Evolutionary conservation across 1,284 basidiomycete genomes (phyloP).

Genomic region (Ustilago cynodontis): DNA sequence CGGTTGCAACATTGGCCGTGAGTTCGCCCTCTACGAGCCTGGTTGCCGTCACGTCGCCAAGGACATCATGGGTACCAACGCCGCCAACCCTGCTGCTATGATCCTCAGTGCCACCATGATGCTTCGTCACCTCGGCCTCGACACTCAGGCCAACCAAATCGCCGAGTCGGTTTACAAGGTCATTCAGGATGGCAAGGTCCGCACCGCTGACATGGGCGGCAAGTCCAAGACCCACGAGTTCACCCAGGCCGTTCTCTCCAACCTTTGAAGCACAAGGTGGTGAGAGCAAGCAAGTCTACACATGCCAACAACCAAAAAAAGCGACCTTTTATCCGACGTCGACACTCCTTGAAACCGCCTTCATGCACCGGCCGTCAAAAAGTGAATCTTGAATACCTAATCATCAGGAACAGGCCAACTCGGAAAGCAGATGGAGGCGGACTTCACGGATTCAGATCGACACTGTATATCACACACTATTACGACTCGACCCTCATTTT

Average conservation of each 20-base stretch:
- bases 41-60: slow-evolving; percentile 98
- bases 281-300: slow-evolving; percentile 1
- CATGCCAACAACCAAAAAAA: neutral
- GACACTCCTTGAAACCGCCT: slow-evolving; percentile 1
- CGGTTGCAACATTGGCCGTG: slow-evolving; percentile 96
- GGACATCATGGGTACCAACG: slow-evolving; percentile 97
- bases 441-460: slow-evolving; percentile 14
- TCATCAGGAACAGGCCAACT: neutral
- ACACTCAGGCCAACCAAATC: slow-evolving; percentile 93
- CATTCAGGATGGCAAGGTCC: slow-evolving; percentile 87
- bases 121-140: slow-evolving; percentile 96
- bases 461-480: slow-evolving; percentile 37
- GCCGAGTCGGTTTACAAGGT: slow-evolving; percentile 93
- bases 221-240: slow-evolving; percentile 68
- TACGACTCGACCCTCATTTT: slow-evolving; percentile 19
- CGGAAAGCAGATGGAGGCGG: neutral
- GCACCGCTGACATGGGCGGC: slow-evolving; percentile 95
- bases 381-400: neutral
- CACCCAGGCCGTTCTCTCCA: slow-evolving; percentile 67
- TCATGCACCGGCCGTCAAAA: neutral
- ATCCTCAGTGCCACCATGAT: slow-evolving; percentile 98
- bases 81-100: slow-evolving; percentile 98
- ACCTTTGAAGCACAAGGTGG: slow-evolving; percentile 44
- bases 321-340: slow-evolving; percentile 12
- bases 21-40: slow-evolving; percentile 98